Conservation (phyloP, 495 filamentous ascomycete genomes). For the Aspergillus nidulans region DNA sequence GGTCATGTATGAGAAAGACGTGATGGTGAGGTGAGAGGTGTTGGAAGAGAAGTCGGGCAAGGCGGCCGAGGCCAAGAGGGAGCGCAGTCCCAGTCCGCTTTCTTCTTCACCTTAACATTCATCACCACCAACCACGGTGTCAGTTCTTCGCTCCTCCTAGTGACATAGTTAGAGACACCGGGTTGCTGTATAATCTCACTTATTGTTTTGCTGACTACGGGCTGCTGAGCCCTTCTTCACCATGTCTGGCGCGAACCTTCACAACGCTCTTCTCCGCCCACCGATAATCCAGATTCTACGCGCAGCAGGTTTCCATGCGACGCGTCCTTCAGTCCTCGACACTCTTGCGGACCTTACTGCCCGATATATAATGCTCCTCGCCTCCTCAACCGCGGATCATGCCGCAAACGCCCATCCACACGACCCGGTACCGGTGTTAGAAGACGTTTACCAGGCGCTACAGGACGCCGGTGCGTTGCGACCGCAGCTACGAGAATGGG, state of each 20-base stretch:
- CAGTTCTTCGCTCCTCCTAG: not conserved
- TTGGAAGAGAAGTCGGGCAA: not conserved
- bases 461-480: slow-evolving; percentile 67
- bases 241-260: slow-evolving; percentile 48
- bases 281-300: slow-evolving; percentile 81
- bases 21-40: not conserved
- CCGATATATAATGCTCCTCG: slow-evolving; percentile 68
- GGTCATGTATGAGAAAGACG: not conserved
- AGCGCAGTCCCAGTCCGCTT: not conserved
- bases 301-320: slow-evolving; percentile 76
- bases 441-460: slow-evolving; percentile 79
- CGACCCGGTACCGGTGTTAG: slow-evolving; percentile 50
- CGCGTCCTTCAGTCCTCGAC: slow-evolving; percentile 72
- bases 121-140: not conserved
- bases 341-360: slow-evolving; percentile 69
- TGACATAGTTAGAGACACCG: not conserved
- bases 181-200: too few species aligned
- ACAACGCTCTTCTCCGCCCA: slow-evolving; percentile 75
- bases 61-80: slow-evolving; percentile 1
- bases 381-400: slow-evolving; percentile 56
- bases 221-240: not conserved
- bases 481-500: slow-evolving; percentile 54
- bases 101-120: slow-evolving; percentile 1
- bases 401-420: slow-evolving; percentile 52
- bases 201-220: not conserved